Base-by-base conservation (phyloP, 2,329 filamentous ascomycete genomes). In the Colletotrichum cereale region DNA sequence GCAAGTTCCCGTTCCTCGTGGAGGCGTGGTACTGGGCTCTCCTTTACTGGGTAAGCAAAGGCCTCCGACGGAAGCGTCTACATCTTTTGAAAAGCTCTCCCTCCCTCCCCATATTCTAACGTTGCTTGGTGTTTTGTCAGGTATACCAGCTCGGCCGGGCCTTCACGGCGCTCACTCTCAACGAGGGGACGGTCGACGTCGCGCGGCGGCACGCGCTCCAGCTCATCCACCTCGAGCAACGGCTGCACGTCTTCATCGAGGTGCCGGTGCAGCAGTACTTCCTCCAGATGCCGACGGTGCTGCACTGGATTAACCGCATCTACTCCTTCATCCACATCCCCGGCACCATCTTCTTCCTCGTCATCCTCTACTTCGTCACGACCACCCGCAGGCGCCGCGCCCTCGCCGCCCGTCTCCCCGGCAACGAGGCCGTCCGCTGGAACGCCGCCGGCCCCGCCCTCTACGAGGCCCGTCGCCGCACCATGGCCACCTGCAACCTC, bases 271-370 rank as follows among this genome's bases (percentile, higher is more conserved):
- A 94, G 80, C 70, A 81, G 44, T 85, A 82, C 80, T 86, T 86
- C 76, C 78, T 83, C 69, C 79, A 81, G 26, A 86, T 86, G 62
- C 86, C 89, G 2, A 77, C 82, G 36, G 76, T 91, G 52, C 87
- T 94, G 84, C 87, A 85, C 74, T 93, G 88, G 88, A 92, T 90
- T 75, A 94, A 94, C 80, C 87, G 91, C 76, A 86, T 88, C 36
- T 94, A 94, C 81, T 93, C 91, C 7, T 93, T 93, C 80, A 93
- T 94, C 76, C 92, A 94, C 79, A 94, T 94, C 69, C 92, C 92
- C 0, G 92, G 91, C 18, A 93, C 91, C 7, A 93, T 94, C 74
- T 85, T 91, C 55, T 94, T 93, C 77, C 79, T 85, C 21, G 82
- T 86, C 47, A 87, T 89, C 77, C 85, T 94, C 5, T 94, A 89